Evolutionary conservation across 2,329 filamentous ascomycete species (phyloP).

Genomic region (Fusarium protoensiforme): DNA sequence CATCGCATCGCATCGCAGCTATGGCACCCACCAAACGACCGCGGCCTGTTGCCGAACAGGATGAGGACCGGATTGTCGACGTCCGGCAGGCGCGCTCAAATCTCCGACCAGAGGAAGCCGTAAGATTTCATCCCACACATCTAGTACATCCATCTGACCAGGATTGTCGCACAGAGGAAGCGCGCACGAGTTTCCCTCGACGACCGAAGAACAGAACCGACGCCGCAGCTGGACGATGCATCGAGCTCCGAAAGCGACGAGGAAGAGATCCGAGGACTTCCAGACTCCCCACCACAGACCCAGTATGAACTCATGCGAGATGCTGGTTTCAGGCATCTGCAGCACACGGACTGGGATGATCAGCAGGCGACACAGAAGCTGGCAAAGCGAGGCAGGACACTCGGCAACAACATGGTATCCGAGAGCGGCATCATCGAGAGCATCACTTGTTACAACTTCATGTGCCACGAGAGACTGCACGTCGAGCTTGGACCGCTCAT

Average conservation of each 20-base stretch:
- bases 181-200: constrained; percentile 48
- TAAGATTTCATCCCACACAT: constrained; percentile 44
- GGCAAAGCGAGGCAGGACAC: constrained; percentile 57
- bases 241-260: constrained; percentile 47
- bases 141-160: background rate
- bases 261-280: constrained; percentile 36
- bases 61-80: constrained; percentile 50
- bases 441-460: constrained; percentile 91
- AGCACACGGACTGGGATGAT: constrained; percentile 69
- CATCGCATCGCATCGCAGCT: background rate
- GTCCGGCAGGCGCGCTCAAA: constrained; percentile 55
- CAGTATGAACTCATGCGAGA: constrained; percentile 73
- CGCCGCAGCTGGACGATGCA: constrained; percentile 34
- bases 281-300: constrained; percentile 59
- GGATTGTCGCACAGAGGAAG: constrained; percentile 43
- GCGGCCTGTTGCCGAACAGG: constrained; percentile 49
- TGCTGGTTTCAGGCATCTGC: constrained; percentile 67
- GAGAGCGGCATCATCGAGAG: constrained; percentile 90
- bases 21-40: constrained; percentile 57
- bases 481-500: constrained; percentile 92
- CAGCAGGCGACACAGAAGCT: constrained; percentile 73
- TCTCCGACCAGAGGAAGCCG: constrained; percentile 51
- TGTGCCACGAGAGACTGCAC: constrained; percentile 88
- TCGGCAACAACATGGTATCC: constrained; percentile 77
- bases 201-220: constrained; percentile 22